Base-by-base conservation (phyloP, 768 basidiomycete genomes). In the Tephrocybe rancida region DNA sequence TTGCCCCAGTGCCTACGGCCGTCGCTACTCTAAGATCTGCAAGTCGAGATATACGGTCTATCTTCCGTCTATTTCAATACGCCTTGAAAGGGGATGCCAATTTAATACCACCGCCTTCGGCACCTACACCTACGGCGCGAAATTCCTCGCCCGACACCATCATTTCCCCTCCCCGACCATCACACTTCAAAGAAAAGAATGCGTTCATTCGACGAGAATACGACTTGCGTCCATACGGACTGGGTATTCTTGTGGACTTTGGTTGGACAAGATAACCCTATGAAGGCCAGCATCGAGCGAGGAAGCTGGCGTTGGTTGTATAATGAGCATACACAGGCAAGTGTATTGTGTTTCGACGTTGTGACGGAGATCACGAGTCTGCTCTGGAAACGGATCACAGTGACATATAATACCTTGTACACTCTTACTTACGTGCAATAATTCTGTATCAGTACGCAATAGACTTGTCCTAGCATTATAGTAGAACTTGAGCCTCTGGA, bases 191-290 rank as follows among this genome's bases (percentile, higher is more conserved):
- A 54, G 41, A 54, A 48, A 43, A 51, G 37, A 59, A 64, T 8
- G 67, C 70, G 3, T 55, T 73, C 43, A 57, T 73, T 43, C 73
- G 80, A 37, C 69, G 73, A 59, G 83, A 88, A 64, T 85, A 89
- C 61, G 90, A 93, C 65, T 67, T 94, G 55, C 81, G 85, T 24
- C 78, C 79, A 10, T 84, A 87, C 68, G 91, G 91, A 8, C 72
- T 94, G 39, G 84, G 82, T 38, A 70, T 92, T 52, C 73, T 91
- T 34, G 52, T 94, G 38, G 92, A 94, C 65, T 83, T 92, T 65
- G 76, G 85, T 44, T 91, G 88, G 90, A 77, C 79, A 50, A 57
- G 63, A 57, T 65, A 54, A 53, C 30, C 25, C 30, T 44, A 30
- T 48, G 34, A 44, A 46, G 26, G 18, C 18, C 24, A n/a, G 38